phyloP scores from a whole-genome alignment of 2,329 filamentous ascomycete genomes.

The Diplodia scrobiculata region DNA sequence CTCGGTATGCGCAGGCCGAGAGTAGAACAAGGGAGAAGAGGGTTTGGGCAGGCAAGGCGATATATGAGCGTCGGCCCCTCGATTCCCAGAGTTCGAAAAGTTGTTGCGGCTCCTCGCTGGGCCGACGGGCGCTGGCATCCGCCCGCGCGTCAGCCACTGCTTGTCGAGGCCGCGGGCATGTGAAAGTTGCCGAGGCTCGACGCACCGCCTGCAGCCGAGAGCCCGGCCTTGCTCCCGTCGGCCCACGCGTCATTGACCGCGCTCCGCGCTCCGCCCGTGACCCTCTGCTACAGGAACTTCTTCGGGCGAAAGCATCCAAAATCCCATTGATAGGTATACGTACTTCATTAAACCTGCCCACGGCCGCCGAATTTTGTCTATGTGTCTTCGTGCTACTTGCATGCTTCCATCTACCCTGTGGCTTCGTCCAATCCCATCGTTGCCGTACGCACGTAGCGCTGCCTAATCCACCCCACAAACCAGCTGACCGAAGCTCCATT shows the following conservation, averaged over 20 bases:
- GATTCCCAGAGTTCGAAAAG: constrained; percentile 14
- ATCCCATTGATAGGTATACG: neutral
- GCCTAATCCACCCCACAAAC: neutral
- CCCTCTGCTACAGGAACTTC: neutral
- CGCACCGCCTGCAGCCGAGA: constrained; percentile 6
- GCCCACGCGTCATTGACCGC: constrained; percentile 9
- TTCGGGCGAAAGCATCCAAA: constrained; percentile 9
- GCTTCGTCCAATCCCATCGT: neutral
- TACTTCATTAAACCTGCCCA: constrained; percentile 8
- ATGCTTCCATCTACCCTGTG: constrained; percentile 16
- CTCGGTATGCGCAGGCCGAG: neutral
- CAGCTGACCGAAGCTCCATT: neutral
- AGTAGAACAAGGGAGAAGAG: neutral
- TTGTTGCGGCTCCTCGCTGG: constrained; percentile 20
- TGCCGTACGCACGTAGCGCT: constrained; percentile 17
- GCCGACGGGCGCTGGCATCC: constrained; percentile 5
- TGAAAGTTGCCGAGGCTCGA: constrained; percentile 25
- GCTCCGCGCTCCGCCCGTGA: constrained; percentile 4
- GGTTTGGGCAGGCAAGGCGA: neutral
- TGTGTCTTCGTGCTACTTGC: constrained; percentile 20
- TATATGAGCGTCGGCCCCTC: constrained; percentile 2
- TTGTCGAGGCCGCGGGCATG: constrained; percentile 6
- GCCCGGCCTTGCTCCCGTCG: neutral
- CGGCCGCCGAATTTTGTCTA: constrained; percentile 3
- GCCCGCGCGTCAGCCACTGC: neutral